Conservation (phyloP, 176 grass and related monocot genomes). For the Zoysia pacifica region DNA sequence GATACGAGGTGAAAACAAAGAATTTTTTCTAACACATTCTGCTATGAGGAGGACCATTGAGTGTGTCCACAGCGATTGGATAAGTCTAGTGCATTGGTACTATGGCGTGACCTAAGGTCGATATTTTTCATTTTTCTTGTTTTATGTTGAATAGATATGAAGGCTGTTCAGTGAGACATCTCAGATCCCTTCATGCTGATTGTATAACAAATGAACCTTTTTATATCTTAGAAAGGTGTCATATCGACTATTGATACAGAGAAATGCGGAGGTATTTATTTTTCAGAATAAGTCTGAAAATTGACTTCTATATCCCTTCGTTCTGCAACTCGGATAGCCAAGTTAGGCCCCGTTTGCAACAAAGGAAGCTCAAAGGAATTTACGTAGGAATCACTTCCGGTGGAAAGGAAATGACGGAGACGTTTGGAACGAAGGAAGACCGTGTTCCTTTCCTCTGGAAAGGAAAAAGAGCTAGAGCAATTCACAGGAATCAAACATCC, state of each 20-base stretch:
- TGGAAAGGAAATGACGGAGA: no score
- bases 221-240: slow-evolving; percentile 24
- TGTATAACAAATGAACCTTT: slow-evolving; percentile 14
- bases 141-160: not conserved
- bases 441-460: no score
- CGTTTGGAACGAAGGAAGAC: no score
- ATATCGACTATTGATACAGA: not conserved
- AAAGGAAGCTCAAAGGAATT: no score
- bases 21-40: not conserved
- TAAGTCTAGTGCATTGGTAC: slow-evolving; percentile 14
- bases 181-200: not conserved
- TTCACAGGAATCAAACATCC: no score
- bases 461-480: no score
- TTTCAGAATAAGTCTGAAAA: not conserved
- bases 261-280: not conserved
- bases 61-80: slow-evolving; percentile 43
- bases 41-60: not conserved
- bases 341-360: not conserved
- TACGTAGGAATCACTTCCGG: no score
- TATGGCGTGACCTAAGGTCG: slow-evolving; percentile 3
- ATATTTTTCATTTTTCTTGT: not conserved
- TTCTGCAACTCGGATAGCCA: not conserved
- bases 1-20: not conserved
- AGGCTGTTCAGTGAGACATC: slow-evolving; percentile 22
- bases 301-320: not conserved